Percentiles rank a stretch among this genome's conserved stretches.
Conservation (phyloP, 2,329 filamentous ascomycete species). For the Xylariales sp. region DNA sequence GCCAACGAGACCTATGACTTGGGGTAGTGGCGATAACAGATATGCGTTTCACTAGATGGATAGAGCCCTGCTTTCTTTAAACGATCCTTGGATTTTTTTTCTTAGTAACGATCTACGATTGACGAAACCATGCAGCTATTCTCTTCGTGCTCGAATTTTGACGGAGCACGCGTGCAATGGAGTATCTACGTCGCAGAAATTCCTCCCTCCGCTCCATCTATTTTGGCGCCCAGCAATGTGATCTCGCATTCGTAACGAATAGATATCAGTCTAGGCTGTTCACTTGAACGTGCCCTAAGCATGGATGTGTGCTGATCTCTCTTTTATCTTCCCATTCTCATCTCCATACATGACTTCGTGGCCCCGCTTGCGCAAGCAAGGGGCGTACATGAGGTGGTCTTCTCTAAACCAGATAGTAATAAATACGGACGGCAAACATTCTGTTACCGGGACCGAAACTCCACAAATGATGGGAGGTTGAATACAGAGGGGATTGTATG, state of each 20-base stretch:
- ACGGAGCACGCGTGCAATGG: too few species aligned
- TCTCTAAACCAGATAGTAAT: conserved; percentile 24
- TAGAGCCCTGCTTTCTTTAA: too few species aligned
- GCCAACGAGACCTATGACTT: too few species aligned
- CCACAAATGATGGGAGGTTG: conserved; percentile 20
- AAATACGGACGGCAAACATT: conserved; percentile 25
- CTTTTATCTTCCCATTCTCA: conserved; percentile 5
- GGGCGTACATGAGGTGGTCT: conserved; percentile 30
- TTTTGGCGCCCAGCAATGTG: conserved; percentile 3
- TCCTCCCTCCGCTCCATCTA: conserved; percentile 1
- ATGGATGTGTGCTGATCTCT: not conserved
- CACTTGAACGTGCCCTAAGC: conserved; percentile 4
- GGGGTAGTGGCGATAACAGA: too few species aligned
- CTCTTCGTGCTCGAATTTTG: too few species aligned
- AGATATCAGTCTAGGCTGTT: conserved; percentile 3
- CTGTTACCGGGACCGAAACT: conserved; percentile 28
- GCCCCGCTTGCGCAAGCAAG: conserved; percentile 17
- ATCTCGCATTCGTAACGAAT: not conserved
- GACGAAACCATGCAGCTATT: too few species aligned
- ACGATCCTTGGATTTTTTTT: too few species aligned
- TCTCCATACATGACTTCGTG: conserved; percentile 31
- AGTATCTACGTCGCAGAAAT: too few species aligned
- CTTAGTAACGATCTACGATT: too few species aligned
- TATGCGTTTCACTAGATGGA: too few species aligned
- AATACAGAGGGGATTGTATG: conserved; percentile 16